A percentile compares a stretch with the other conserved stretches of the same genome.
phyloP scores from a whole-genome alignment of 2,329 filamentous ascomycete genomes.

The Zymoseptoria ardabiliae region DNA sequence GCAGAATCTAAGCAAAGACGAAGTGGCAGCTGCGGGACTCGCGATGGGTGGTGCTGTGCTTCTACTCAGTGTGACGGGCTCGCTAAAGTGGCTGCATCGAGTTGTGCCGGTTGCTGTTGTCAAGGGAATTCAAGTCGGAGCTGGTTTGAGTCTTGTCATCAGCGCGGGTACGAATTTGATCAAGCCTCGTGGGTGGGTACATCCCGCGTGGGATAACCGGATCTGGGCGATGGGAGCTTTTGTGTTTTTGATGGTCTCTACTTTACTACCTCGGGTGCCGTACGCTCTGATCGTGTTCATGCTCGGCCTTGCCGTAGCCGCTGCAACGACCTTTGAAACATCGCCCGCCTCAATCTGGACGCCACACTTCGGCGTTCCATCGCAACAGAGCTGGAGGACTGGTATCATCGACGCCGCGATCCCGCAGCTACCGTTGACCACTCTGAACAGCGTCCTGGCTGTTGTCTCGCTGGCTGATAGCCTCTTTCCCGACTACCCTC shows the following conservation, averaged over 20 bases:
- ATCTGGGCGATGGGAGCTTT: constrained; percentile 72
- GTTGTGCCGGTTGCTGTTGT: constrained; percentile 78
- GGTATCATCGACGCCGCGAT: constrained; percentile 62
- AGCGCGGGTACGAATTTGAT: constrained; percentile 66
- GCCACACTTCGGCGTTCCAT: constrained; percentile 46
- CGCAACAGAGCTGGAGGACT: constrained; percentile 40
- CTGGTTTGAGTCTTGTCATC: constrained; percentile 74
- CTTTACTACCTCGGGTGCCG: constrained; percentile 59
- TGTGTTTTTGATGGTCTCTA: constrained; percentile 60
- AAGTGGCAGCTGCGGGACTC: constrained; percentile 76
- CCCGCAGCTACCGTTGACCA: constrained; percentile 83
- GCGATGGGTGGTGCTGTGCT: constrained; percentile 69
- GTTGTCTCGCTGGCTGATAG: constrained; percentile 72
- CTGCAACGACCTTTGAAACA: constrained; percentile 10
- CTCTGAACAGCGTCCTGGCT: constrained; percentile 86
- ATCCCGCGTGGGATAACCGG: constrained; percentile 65
- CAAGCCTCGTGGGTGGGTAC: constrained; percentile 59
- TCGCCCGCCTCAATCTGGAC: constrained; percentile 49
- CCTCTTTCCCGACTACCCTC: constrained; percentile 53
- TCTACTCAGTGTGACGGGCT: constrained; percentile 68
- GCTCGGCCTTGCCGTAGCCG: constrained; percentile 59
- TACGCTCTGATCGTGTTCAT: constrained; percentile 70
- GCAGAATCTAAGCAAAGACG: constrained; percentile 55
- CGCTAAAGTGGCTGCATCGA: constrained; percentile 66
- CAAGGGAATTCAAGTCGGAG: constrained; percentile 91